These are phyloP conservation scores for Neocallimastix lanati DNA, from an alignment of 192 early-diverging fungal genomes.

Conservation along the genomic window DNA sequence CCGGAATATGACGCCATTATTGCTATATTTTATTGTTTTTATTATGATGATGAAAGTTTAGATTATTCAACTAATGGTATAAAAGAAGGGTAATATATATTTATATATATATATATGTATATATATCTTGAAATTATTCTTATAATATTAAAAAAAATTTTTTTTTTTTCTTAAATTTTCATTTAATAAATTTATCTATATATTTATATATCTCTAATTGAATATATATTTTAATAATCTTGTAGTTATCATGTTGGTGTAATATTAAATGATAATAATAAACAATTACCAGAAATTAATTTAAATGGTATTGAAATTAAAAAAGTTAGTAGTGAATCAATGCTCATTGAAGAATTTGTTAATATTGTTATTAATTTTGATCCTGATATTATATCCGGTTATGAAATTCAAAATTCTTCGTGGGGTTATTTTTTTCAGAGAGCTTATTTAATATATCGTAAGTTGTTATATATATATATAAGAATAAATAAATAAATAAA, in stretches of 20 bases:
- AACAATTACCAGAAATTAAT: not conserved
- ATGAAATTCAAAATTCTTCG: slow-evolving; percentile 63
- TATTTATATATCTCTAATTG: too few species aligned
- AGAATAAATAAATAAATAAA: slow-evolving; percentile 21
- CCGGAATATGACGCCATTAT: slow-evolving; percentile 41
- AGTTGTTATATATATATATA: not conserved
- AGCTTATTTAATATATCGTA: slow-evolving; percentile 10
- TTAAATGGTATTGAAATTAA: not conserved
- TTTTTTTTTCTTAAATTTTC: too few species aligned
- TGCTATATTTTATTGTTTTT: slow-evolving; percentile 49
- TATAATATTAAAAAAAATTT: slow-evolving; percentile 14
- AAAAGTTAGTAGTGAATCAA: slow-evolving; percentile 19
- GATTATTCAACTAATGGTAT: slow-evolving; percentile 2
- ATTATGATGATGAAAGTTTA: slow-evolving; percentile 19
- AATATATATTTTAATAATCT: too few species aligned
- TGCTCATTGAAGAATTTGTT: slow-evolving; percentile 35
- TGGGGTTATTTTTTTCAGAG: slow-evolving; percentile 80
- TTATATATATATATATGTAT: not conserved
- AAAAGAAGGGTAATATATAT: slow-evolving; percentile 9
- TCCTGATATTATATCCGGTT: slow-evolving; percentile 76
- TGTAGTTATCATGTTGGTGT: not conserved
- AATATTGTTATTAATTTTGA: slow-evolving; percentile 37
- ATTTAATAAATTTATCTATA: too few species aligned
- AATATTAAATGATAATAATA: not conserved
- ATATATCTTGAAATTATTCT: too few species aligned